Conservation (phyloP, 495 filamentous ascomycete genomes). For the Massariosphaeria phaeospora region DNA sequence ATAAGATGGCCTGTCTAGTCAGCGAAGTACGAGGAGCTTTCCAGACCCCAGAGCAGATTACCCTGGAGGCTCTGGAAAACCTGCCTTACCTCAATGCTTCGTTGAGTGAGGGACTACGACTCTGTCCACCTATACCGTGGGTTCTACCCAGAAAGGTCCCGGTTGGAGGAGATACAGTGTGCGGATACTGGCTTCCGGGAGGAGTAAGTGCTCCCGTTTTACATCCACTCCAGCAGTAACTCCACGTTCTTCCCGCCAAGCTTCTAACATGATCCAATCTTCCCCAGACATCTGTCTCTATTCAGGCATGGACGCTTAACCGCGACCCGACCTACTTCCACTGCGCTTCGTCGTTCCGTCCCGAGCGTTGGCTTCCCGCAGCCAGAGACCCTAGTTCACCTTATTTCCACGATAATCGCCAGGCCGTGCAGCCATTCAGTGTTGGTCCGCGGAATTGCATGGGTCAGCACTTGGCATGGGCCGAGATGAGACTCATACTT, state of each 20-base stretch:
- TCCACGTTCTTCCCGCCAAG: no score
- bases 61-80: constrained; percentile 35
- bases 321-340: constrained; percentile 27
- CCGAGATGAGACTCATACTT: constrained; percentile 32
- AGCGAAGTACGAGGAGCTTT: constrained; percentile 29
- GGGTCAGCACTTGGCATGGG: constrained; percentile 26
- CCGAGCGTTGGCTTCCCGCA: constrained; percentile 33
- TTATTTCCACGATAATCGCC: constrained; percentile 25
- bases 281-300: constrained; percentile 10
- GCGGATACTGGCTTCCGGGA: constrained; percentile 1
- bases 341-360: constrained; percentile 26
- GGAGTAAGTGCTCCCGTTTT: constrained; percentile 5
- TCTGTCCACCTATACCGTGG: constrained; percentile 45
- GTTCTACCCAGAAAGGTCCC: not conserved
- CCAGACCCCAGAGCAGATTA: constrained; percentile 16
- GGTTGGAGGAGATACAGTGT: not conserved
- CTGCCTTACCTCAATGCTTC: constrained; percentile 44
- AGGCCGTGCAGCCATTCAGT: constrained; percentile 29
- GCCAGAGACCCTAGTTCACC: not conserved
- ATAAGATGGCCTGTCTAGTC: not conserved
- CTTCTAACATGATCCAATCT: not conserved
- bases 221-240: no score
- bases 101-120: constrained; percentile 49
- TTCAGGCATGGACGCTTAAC: not conserved
- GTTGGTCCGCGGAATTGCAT: constrained; percentile 34